These are phyloP conservation scores for Peterozyma xylosa DNA, from an alignment of 805 yeast genomes.

Conservation along the genomic window DNA sequence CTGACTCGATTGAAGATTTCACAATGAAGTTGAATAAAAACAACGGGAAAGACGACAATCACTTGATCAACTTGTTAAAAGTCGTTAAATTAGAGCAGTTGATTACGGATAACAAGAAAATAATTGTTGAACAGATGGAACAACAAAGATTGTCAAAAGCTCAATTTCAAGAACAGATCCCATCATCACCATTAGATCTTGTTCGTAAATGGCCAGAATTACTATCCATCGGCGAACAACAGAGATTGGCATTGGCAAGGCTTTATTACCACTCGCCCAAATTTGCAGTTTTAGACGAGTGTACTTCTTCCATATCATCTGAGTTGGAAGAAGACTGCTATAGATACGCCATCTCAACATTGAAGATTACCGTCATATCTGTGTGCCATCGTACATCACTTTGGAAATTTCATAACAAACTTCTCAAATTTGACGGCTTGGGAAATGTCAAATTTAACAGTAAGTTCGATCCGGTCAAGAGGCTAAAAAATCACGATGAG, in stretches of 20 bases:
- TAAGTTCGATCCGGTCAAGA: constrained; percentile 61
- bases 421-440: constrained; percentile 85
- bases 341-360: constrained; percentile 59
- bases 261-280: constrained; percentile 85
- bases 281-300: constrained; percentile 93
- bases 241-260: constrained; percentile 87
- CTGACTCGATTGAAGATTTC: constrained; percentile 60
- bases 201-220: constrained; percentile 84
- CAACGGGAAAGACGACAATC: constrained; percentile 34
- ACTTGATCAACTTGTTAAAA: constrained; percentile 44
- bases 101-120: constrained; percentile 29
- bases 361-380: constrained; percentile 76
- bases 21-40: constrained; percentile 24
- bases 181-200: constrained; percentile 47
- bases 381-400: constrained; percentile 90
- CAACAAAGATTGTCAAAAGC: background rate
- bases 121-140: constrained; percentile 3
- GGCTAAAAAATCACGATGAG: constrained; percentile 74
- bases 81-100: constrained; percentile 56
- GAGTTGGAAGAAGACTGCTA: constrained; percentile 89
- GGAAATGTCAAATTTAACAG: constrained; percentile 36
- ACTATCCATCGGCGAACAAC: constrained; percentile 86
- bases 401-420: constrained; percentile 84
- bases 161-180: constrained; percentile 10
- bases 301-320: constrained; percentile 90